These are phyloP conservation scores for Alloascoidea hylecoeti DNA, from an alignment of 805 yeast species.

Conservation along the genomic window DNA sequence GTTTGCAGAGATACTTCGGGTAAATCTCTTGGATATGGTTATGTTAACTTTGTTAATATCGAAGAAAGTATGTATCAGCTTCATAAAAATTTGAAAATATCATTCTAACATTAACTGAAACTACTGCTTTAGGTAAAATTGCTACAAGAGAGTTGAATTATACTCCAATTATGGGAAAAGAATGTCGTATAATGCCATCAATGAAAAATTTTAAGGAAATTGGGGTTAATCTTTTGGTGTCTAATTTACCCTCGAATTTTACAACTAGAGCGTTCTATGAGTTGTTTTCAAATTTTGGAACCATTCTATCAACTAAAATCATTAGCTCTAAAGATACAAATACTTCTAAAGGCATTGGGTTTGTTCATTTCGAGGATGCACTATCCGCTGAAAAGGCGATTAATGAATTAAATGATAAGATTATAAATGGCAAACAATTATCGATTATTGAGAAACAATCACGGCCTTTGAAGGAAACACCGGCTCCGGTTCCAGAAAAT, in stretches of 20 bases:
- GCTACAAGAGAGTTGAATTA: constrained; percentile 49
- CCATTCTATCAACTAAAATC: constrained; percentile 24
- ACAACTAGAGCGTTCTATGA: constrained; percentile 34
- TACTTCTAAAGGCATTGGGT: constrained; percentile 16
- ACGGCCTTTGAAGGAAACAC: constrained; percentile 7
- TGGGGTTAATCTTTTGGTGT: constrained; percentile 36
- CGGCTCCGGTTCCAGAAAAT: constrained; percentile 20
- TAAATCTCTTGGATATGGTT: constrained; percentile 57
- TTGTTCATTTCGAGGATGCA: constrained; percentile 21
- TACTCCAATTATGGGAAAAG: constrained; percentile 22
- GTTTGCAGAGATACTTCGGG: constrained; percentile 39
- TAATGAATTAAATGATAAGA: constrained; percentile 14
- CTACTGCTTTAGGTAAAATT: constrained; percentile 24
- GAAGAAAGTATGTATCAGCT: constrained; percentile 17
- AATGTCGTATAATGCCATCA: constrained; percentile 43
- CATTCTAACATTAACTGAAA: background rate
- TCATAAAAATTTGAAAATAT: background rate
- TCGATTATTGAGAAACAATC: constrained; percentile 12
- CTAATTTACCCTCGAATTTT: constrained; percentile 25
- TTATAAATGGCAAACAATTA: constrained; percentile 17
- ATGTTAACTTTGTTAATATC: constrained; percentile 40
- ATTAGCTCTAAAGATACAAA: constrained; percentile 21
- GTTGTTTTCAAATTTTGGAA: constrained; percentile 32
- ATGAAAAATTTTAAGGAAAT: constrained; percentile 20
- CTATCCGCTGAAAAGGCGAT: constrained; percentile 21